These are phyloP conservation scores for Sistotremastrum suecicum DNA, from an alignment of 768 basidiomycete genomes.

Conservation along the genomic window DNA sequence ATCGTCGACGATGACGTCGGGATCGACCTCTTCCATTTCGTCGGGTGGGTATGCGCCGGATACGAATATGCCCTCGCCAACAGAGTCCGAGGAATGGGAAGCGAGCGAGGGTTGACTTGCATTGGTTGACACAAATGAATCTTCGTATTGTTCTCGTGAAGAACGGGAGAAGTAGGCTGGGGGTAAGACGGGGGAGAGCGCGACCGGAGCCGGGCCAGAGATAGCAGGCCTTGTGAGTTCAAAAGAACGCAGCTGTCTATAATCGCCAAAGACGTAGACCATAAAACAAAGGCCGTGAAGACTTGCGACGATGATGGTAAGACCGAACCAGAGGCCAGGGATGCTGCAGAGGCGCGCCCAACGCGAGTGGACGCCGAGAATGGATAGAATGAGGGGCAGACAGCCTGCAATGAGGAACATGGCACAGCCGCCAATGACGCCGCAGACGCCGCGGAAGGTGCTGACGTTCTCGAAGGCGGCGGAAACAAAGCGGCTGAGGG, in stretches of 20 bases:
- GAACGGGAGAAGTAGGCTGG: slow-evolving; percentile 8
- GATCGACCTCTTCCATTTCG: too few species aligned
- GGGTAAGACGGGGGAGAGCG: slow-evolving; percentile 4
- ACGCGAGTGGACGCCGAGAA: slow-evolving; percentile 28
- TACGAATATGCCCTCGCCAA: too few species aligned
- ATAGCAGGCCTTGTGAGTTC: slow-evolving; percentile 53
- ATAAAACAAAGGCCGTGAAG: slow-evolving; percentile 65
- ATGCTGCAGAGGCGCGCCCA: slow-evolving; percentile 47
- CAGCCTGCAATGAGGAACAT: slow-evolving; percentile 33
- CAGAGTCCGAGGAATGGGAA: too few species aligned
- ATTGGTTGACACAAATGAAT: too few species aligned
- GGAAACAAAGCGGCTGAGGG: slow-evolving; percentile 49
- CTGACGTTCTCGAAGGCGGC: slow-evolving; percentile 62
- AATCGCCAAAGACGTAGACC: slow-evolving; percentile 68
- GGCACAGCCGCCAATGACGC: slow-evolving; percentile 46
- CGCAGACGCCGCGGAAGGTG: slow-evolving; percentile 53
- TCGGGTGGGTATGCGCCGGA: too few species aligned
- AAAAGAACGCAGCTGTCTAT: slow-evolving; percentile 64
- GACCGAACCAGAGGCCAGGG: slow-evolving; percentile 58
- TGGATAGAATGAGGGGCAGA: slow-evolving; percentile 26
- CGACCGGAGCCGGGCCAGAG: slow-evolving; percentile 13
- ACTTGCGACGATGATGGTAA: slow-evolving; percentile 46
- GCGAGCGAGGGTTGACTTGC: too few species aligned
- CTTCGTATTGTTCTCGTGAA: slow-evolving; percentile 6
- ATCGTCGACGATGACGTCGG: too few species aligned